Percentiles rank a stretch among this genome's conserved stretches.
Conservation (phyloP, 148 eudicot genomes). For the Euryodendron excelsum region DNA sequence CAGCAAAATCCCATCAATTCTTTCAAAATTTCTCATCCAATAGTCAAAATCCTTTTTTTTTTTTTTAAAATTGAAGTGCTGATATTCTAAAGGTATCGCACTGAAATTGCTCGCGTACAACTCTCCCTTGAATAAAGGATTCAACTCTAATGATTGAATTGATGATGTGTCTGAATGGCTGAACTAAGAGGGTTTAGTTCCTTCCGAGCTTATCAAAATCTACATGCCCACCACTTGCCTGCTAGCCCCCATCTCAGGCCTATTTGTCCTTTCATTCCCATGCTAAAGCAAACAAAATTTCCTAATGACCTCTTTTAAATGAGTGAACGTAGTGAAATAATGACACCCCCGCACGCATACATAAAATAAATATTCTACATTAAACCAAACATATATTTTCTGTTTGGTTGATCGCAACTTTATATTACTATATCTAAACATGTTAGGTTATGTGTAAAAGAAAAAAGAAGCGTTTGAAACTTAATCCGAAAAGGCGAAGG, state of each 20-base stretch:
- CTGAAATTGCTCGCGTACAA: too few species aligned
- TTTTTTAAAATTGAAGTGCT: too few species aligned
- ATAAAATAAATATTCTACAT: not conserved
- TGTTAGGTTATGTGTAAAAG: not conserved
- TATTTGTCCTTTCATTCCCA: conserved; percentile 3
- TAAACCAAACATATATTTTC: not conserved
- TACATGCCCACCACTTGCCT: not conserved
- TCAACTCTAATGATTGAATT: conserved; percentile 7
- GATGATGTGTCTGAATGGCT: not conserved
- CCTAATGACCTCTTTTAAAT: not conserved
- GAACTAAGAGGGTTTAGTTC: conserved; percentile 2
- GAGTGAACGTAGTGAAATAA: not conserved
- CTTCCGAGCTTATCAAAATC: conserved; percentile 5
- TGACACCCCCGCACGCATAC: not conserved
- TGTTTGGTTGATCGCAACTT: not conserved
- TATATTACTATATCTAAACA: not conserved
- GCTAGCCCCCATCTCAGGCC: conserved; percentile 6
- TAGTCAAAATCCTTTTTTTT: too few species aligned
- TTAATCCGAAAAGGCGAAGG: conserved; percentile 8
- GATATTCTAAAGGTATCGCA: too few species aligned
- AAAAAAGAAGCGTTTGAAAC: not conserved
- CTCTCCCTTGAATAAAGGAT: too few species aligned
- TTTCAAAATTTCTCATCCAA: too few species aligned
- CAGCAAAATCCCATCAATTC: too few species aligned
- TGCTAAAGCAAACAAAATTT: not conserved